A percentile compares a stretch with the other conserved stretches of the same genome.
Conservation (phyloP, 305 asterid species). For the Solanum hybrid region DNA sequence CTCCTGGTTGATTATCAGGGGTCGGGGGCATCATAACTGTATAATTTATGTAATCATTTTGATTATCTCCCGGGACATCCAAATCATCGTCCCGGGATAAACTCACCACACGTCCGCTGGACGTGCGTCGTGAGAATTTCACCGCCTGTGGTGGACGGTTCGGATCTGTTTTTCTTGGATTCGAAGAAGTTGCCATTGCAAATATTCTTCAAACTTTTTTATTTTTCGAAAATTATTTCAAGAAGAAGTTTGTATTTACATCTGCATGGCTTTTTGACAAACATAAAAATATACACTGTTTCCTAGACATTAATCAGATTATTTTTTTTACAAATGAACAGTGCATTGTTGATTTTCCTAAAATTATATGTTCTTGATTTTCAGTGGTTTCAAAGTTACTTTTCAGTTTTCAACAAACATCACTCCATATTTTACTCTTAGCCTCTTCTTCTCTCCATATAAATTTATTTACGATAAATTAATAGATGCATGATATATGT, state of each 20-base stretch:
- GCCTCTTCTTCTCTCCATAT: conserved; percentile 20
- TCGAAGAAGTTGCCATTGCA: conserved; percentile 28
- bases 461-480: not conserved
- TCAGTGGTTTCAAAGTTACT: not conserved
- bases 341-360: not conserved
- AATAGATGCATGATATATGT: not conserved
- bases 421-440: conserved; percentile 20
- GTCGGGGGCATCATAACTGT: conserved; percentile 97
- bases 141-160: conserved; percentile 36
- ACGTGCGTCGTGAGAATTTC: conserved; percentile 65
- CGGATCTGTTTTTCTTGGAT: conserved; percentile 25
- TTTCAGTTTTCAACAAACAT: not conserved
- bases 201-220: not conserved
- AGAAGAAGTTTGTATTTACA: not conserved
- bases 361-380: not conserved
- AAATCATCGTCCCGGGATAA: conserved; percentile 60
- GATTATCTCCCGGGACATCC: conserved; percentile 40
- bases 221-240: not conserved
- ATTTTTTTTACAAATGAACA: not conserved
- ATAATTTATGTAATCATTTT: conserved; percentile 52
- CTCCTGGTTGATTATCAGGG: conserved; percentile 85
- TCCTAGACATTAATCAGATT: not conserved
- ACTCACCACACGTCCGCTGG: conserved; percentile 67
- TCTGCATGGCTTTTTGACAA: not conserved
- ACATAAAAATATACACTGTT: not conserved